Percentiles rank a stretch among this genome's conserved stretches.
Conservation (phyloP, 2,329 filamentous ascomycete species). For the Claviceps citrina region DNA sequence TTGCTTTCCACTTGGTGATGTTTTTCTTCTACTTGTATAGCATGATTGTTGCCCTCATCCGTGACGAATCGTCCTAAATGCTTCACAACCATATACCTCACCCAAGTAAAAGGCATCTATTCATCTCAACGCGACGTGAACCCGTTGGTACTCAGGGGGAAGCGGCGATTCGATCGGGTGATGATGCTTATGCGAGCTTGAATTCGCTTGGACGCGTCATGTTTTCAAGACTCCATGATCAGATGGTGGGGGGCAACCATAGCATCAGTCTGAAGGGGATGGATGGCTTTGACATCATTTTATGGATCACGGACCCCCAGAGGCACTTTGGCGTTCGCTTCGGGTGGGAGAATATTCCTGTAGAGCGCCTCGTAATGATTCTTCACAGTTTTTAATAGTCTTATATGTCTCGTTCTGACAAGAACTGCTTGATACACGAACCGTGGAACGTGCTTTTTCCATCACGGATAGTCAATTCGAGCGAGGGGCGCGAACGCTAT, state of each 20-base stretch:
- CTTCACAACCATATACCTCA: neutral
- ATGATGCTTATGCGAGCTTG: neutral
- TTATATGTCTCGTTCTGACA: too few species aligned
- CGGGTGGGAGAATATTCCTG: too few species aligned
- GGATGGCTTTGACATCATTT: constrained; percentile 15
- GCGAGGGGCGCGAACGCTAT: too few species aligned
- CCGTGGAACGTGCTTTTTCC: too few species aligned
- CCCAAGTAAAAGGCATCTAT: neutral
- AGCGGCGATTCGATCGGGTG: neutral
- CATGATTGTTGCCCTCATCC: constrained; percentile 94
- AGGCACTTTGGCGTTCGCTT: constrained; percentile 15
- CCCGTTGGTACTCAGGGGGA: neutral
- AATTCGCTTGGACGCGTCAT: neutral
- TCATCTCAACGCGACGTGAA: neutral
- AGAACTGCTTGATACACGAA: too few species aligned
- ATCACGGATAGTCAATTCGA: too few species aligned
- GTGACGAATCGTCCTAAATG: constrained; percentile 72
- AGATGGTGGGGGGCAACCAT: constrained; percentile 15
- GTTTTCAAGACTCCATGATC: constrained; percentile 9
- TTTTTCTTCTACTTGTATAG: constrained; percentile 99
- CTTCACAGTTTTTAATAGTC: too few species aligned
- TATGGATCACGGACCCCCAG: constrained; percentile 16
- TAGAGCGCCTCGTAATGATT: too few species aligned
- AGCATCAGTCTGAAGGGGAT: constrained; percentile 13
- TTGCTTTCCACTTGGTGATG: constrained; percentile 97